Base-by-base conservation (phyloP, 2,329 filamentous ascomycete genomes). In the Hirsutella thompsonii region DNA sequence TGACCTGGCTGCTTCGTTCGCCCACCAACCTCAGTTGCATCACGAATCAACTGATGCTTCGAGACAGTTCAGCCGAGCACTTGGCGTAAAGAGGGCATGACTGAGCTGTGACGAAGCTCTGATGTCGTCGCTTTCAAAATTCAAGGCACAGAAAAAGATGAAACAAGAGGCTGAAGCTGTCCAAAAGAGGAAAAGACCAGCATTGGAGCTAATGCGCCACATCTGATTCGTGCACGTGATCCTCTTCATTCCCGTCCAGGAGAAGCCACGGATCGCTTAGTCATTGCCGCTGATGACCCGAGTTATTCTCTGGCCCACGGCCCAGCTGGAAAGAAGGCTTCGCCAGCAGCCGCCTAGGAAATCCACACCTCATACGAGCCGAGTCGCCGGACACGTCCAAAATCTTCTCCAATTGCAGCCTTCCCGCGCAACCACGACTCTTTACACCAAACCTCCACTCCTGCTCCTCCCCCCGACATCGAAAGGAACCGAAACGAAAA, bases 401-500 rank as follows among this genome's bases (percentile, higher is more conserved):
- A 26, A 26, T 26, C 23, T 26, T 26, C 11, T 6, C 23, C 23
- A 6, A 6, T 26, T 26, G 23, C 23, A 26, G 23, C 23, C 6
- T 6, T 6, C 23, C 23, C 23, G 23, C 23, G 6, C 23, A 11
- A 6, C 23, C 23, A 26, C 23, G 23, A 6, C 8, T 52, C 48
- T 50, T 41, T 44, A 28, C 23, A 14, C 36, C 10, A 21, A 4
- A 18, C 21, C 37, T 39, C 40, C 44, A 49, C 39, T 49, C 47
- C 48, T 55, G 50, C 48, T 51, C 28, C 49, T 52, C 39, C 38
- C 41, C 21, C 23, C 37, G n/a, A n/a, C n/a, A 8, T 28, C 34
- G 19, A 62, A 64, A 63, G 61, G 57, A 55, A 53, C 41, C 44
- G 33, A 26, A 40, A 46, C 42, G 44, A 66, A 55, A 50, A 76